Percentiles rank a stretch among this genome's conserved stretches.
Evolutionary conservation across 2,329 filamentous ascomycete species (phyloP).

Genomic region (Plenodomus lindquistii): DNA sequence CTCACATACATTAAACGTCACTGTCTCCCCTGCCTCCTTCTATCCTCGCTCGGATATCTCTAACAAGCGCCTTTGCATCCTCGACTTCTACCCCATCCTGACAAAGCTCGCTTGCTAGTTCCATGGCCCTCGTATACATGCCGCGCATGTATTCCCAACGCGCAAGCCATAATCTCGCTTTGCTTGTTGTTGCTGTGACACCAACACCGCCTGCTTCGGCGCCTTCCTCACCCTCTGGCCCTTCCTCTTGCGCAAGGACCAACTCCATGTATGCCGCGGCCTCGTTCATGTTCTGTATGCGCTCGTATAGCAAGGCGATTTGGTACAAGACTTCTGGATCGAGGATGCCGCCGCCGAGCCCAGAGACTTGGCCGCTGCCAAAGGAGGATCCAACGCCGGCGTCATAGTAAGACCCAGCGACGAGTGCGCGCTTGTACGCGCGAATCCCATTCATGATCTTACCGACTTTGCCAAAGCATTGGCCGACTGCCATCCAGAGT

Average conservation of each 20-base stretch:
- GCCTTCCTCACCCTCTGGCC: slow-evolving; percentile 50
- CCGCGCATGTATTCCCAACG: slow-evolving; percentile 74
- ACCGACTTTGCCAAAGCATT: slow-evolving; percentile 87
- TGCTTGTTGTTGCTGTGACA: slow-evolving; percentile 88
- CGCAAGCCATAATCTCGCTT: slow-evolving; percentile 92
- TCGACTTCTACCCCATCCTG: slow-evolving; percentile 97
- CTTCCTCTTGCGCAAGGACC: slow-evolving; percentile 89
- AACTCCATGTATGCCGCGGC: slow-evolving; percentile 95
- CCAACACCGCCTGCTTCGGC: slow-evolving; percentile 67
- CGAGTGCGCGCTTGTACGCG: slow-evolving; percentile 86
- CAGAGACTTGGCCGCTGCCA: slow-evolving; percentile 51
- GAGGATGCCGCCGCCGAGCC: slow-evolving; percentile 61
- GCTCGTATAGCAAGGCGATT: slow-evolving; percentile 87
- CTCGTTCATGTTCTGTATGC: slow-evolving; percentile 74
- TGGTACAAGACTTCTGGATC: slow-evolving; percentile 90
- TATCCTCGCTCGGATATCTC: slow-evolving; percentile 79
- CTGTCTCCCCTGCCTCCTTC: slow-evolving; percentile 49
- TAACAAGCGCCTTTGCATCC: slow-evolving; percentile 89
- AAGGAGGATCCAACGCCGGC: slow-evolving; percentile 57
- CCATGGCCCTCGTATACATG: slow-evolving; percentile 76
- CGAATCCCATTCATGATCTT: slow-evolving; percentile 90
- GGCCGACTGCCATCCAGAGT: slow-evolving; percentile 97
- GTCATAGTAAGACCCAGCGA: slow-evolving; percentile 86
- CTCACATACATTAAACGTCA: slow-evolving; percentile 2
- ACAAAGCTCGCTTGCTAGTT: slow-evolving; percentile 86